Conservation (phyloP, 352 stramenopile species). For the Globisporangium perplexum region DNA sequence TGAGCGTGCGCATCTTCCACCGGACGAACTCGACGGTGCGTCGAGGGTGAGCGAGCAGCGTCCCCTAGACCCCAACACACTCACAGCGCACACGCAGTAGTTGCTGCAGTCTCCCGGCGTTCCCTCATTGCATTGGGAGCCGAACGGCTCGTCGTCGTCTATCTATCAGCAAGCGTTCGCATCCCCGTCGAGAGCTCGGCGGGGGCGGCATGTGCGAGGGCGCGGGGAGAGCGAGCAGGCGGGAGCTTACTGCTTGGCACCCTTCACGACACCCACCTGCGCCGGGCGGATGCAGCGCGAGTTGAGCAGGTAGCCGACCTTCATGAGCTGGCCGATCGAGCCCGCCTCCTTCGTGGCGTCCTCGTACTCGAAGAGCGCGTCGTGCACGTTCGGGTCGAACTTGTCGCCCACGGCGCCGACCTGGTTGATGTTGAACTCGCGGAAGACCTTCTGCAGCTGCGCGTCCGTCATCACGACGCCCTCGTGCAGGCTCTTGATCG, state of each 20-base stretch:
- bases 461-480: conserved; percentile 94
- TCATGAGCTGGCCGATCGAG: conserved; percentile 96
- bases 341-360: conserved; percentile 86
- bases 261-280: conserved; percentile 92
- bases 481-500: conserved; percentile 74
- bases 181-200: neutral
- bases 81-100: neutral
- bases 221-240: neutral
- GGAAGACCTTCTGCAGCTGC: conserved; percentile 96
- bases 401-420: conserved; percentile 93
- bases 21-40: conserved; percentile 34
- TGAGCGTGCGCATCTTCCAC: conserved; percentile 33
- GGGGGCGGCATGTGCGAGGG: too few relatives aligned
- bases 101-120: neutral
- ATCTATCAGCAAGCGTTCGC: conserved; percentile 1
- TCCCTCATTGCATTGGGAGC: neutral
- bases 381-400: conserved; percentile 98
- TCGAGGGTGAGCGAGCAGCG: conserved; percentile 3
- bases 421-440: conserved; percentile 86
- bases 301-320: conserved; percentile 96
- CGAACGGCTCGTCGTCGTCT: neutral
- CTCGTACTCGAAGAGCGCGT: conserved; percentile 97
- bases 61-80: too few relatives aligned
- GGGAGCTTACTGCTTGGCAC: conserved; percentile 10
- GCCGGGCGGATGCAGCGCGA: conserved; percentile 93